These are phyloP conservation scores for Aspergillus fijiensis DNA, from an alignment of 2,329 filamentous ascomycete genomes.

Conservation along the genomic window DNA sequence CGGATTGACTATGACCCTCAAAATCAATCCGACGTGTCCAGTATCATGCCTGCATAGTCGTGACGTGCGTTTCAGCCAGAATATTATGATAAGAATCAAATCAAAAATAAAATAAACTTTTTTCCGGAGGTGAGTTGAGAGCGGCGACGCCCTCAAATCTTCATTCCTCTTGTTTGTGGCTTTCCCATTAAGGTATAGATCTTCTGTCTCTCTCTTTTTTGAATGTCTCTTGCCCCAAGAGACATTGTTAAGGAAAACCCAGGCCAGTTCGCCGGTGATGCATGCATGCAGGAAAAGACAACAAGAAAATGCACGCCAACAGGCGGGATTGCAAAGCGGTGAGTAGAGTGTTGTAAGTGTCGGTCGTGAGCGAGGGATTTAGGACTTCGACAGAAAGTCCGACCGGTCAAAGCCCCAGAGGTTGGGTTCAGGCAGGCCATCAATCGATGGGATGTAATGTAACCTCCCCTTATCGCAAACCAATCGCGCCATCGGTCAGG, in stretches of 20 bases:
- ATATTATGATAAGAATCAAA: neutral
- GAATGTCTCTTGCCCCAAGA: neutral
- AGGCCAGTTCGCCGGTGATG: conserved; percentile 26
- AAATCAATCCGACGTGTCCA: conserved; percentile 8
- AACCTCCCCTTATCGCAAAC: conserved; percentile 9
- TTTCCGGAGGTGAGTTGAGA: neutral
- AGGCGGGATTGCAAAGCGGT: conserved; percentile 3
- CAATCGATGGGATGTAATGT: neutral
- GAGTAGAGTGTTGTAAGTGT: neutral
- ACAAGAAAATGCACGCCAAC: conserved; percentile 9
- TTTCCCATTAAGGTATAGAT: conserved; percentile 19
- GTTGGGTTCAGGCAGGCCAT: neutral
- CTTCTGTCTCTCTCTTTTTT: conserved; percentile 12
- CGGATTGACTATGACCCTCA: neutral
- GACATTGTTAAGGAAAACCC: conserved; percentile 15
- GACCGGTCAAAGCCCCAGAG: neutral
- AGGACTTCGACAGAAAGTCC: neutral
- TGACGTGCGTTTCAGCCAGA: conserved; percentile 20
- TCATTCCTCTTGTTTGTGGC: conserved; percentile 6
- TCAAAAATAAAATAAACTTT: conserved; percentile 9
- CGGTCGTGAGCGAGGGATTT: neutral
- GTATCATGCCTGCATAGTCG: conserved; percentile 16
- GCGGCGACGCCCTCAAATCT: neutral
- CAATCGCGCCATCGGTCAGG: conserved; percentile 6
- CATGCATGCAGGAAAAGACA: conserved; percentile 16